phyloP scores from a whole-genome alignment of 1,284 basidiomycete species.

The Rhizoctonia solani region DNA sequence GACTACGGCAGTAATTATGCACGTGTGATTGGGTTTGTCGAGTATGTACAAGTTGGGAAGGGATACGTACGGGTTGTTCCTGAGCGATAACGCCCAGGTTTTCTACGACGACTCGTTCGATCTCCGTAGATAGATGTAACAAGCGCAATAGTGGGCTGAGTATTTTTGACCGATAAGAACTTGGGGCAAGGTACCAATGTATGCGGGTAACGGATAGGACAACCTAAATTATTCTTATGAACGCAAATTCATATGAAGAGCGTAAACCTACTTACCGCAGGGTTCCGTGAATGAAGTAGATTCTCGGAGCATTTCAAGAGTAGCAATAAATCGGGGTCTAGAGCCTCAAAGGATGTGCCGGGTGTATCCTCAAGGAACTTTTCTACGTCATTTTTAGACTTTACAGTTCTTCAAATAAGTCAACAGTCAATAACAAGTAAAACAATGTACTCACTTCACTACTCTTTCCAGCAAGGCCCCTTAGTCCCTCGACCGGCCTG shows the following conservation, averaged over 20 bases:
- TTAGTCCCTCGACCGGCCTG: constrained; percentile 56
- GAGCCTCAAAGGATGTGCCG: constrained; percentile 50
- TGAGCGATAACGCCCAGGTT: constrained; percentile 69
- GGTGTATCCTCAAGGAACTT: constrained; percentile 38
- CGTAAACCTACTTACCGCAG: constrained; percentile 62
- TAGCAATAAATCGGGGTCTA: constrained; percentile 77
- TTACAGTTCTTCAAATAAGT: constrained; percentile 1
- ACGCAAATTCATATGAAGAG: not conserved
- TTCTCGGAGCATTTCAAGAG: constrained; percentile 74
- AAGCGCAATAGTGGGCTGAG: constrained; percentile 71
- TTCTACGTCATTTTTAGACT: constrained; percentile 6
- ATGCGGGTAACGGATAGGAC: constrained; percentile 72
- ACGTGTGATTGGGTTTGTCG: not conserved
- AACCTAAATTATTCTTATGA: constrained; percentile 53
- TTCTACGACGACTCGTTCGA: constrained; percentile 72
- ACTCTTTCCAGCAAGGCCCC: constrained; percentile 42
- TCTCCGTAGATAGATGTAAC: constrained; percentile 64
- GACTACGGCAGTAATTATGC: constrained; percentile 49
- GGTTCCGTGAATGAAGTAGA: constrained; percentile 81
- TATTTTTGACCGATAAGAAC: constrained; percentile 58
- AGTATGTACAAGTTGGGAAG: not conserved
- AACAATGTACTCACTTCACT: constrained; percentile 16
- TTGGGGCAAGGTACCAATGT: constrained; percentile 74
- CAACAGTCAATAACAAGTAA: not conserved
- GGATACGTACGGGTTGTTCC: constrained; percentile 60